Conservation (phyloP, 257 asterid species). For the Euphrasia confusa region DNA sequence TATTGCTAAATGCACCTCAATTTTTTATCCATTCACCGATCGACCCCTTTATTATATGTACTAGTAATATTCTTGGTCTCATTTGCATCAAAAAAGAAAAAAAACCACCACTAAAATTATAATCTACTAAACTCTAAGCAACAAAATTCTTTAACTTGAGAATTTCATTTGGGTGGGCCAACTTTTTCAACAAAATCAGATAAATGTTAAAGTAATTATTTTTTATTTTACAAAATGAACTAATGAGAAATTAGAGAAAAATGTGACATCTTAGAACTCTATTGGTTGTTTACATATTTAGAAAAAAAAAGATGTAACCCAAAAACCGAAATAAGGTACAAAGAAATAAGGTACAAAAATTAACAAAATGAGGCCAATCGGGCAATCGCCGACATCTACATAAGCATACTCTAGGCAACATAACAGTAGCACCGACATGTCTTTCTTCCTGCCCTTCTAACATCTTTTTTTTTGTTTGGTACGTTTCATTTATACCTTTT, state of each 20-base stretch:
- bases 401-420: slow-evolving; percentile 30
- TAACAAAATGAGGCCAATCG: slow-evolving; percentile 30
- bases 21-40: too few relatives aligned
- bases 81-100: too few relatives aligned
- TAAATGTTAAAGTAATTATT: too few relatives aligned
- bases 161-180: too few relatives aligned
- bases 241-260: neutral
- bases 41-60: too few relatives aligned
- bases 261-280: neutral
- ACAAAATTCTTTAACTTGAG: too few relatives aligned
- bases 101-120: neutral
- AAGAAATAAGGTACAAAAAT: slow-evolving; percentile 21
- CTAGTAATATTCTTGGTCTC: too few relatives aligned
- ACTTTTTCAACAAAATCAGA: too few relatives aligned
- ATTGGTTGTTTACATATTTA: neutral
- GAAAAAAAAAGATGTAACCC: neutral
- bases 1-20: too few relatives aligned
- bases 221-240: too few relatives aligned
- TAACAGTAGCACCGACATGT: neutral
- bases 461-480: neutral
- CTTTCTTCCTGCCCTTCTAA: neutral
- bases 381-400: slow-evolving; percentile 37
- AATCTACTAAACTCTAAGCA: too few relatives aligned
- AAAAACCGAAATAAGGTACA: slow-evolving; percentile 19
- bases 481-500: slow-evolving; percentile 1